Conservation (phyloP, 2,329 filamentous ascomycete species). For the Chalaropsis thielavioides region DNA sequence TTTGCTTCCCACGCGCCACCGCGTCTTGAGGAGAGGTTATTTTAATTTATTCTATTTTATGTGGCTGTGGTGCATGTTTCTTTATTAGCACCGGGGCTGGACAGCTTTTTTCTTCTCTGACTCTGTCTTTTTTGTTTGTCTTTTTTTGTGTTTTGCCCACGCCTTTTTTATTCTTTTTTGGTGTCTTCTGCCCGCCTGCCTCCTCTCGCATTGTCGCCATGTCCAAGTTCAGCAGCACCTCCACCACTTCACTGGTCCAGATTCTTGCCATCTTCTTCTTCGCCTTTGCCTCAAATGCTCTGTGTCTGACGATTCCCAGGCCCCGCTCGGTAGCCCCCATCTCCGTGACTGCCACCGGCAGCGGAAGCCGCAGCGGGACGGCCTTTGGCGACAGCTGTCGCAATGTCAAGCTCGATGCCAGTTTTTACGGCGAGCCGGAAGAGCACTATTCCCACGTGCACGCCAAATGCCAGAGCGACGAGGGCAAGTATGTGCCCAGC, state of each 20-base stretch:
- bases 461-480: conserved; percentile 7
- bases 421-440: conserved; percentile 11
- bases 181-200: neutral
- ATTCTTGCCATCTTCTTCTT: neutral
- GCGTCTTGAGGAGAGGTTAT: neutral
- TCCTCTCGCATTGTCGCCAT: neutral
- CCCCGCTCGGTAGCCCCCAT: neutral
- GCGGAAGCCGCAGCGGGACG: neutral
- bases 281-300: neutral
- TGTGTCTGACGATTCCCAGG: neutral
- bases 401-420: conserved; percentile 6
- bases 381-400: conserved; percentile 10
- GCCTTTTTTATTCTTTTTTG: neutral
- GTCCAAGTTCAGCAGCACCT: neutral
- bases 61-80: neutral
- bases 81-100: conserved; percentile 1
- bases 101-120: neutral
- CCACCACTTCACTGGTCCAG: neutral
- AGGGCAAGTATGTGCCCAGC: conserved; percentile 1
- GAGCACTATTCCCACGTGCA: conserved; percentile 11
- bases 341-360: neutral
- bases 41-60: conserved; percentile 1
- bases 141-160: neutral
- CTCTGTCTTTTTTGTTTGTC: neutral
- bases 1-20: neutral